A percentile compares a stretch with the other conserved stretches of the same genome.
These are phyloP conservation scores for Oryza glumipatula DNA, from an alignment of 176 grass and related monocot genomes.

Conservation along the genomic window DNA sequence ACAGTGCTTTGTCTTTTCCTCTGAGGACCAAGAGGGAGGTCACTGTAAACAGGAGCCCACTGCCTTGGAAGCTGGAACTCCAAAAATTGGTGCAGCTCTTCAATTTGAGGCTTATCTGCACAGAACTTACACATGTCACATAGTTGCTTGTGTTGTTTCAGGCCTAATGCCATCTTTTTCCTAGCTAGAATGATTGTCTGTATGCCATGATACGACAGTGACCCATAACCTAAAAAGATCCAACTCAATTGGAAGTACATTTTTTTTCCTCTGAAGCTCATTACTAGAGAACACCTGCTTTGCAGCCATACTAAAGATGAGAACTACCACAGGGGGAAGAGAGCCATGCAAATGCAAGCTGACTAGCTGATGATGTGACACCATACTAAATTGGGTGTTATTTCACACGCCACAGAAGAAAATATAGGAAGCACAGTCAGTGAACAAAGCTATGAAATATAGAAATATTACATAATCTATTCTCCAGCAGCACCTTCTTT, in stretches of 20 bases:
- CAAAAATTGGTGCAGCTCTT: conserved; percentile 93
- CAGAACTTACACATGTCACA: conserved; percentile 36
- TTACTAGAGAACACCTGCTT: background rate
- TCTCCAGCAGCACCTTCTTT: background rate
- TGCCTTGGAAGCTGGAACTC: conserved; percentile 97
- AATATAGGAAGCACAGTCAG: background rate
- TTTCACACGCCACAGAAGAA: background rate
- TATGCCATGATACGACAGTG: background rate
- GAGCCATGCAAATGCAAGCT: background rate
- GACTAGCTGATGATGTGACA: background rate
- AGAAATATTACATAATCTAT: background rate
- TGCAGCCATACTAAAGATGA: conserved; percentile 7
- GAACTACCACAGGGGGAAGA: background rate
- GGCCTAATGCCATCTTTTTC: conserved; percentile 2
- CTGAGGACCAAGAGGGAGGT: conserved; percentile 91
- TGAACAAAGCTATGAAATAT: background rate
- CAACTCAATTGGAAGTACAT: background rate
- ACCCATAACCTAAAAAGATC: background rate
- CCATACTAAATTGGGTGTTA: background rate
- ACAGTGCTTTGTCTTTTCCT: conserved; percentile 72
- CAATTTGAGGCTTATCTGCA: conserved; percentile 92
- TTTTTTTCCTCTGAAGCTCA: background rate
- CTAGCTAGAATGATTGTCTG: background rate
- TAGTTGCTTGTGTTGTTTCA: conserved; percentile 12
- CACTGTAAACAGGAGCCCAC: conserved; percentile 97